Conservation (phyloP, 2,329 filamentous ascomycete species). For the Fusarium siculi region DNA sequence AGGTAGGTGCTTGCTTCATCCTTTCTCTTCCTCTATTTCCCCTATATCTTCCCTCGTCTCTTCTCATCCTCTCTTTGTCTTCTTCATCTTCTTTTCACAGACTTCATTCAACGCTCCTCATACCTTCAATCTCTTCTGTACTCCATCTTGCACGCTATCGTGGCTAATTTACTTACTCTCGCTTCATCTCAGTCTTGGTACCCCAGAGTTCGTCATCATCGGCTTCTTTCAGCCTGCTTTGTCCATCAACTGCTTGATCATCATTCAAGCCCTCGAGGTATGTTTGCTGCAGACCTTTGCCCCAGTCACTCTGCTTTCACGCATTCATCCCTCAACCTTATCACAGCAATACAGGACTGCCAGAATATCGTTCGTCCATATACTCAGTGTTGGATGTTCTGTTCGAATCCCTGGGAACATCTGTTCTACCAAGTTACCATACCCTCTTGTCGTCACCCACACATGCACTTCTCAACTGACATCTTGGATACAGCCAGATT, state of each 20-base stretch:
- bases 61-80: conserved; percentile 25
- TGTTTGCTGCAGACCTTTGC: conserved; percentile 11
- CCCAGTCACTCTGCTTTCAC: background rate
- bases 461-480: background rate
- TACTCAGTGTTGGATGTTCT: background rate
- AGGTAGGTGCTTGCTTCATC: conserved; percentile 35
- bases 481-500: conserved; percentile 36
- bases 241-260: conserved; percentile 45
- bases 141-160: conserved; percentile 69
- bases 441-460: background rate
- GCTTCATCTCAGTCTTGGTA: conserved; percentile 66
- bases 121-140: conserved; percentile 48
- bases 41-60: conserved; percentile 19
- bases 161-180: conserved; percentile 68
- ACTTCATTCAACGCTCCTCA: conserved; percentile 55
- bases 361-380: background rate
- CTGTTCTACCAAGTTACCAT: background rate
- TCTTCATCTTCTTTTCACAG: conserved; percentile 51
- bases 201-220: conserved; percentile 55
- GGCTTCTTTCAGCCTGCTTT: conserved; percentile 45
- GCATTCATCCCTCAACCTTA: no score
- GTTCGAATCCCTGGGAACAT: background rate
- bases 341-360: no score
- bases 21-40: conserved; percentile 7
- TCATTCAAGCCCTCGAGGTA: conserved; percentile 43